These are phyloP conservation scores for Sclerotinia glacialis DNA, from an alignment of 2,329 filamentous ascomycete genomes.

Conservation along the genomic window DNA sequence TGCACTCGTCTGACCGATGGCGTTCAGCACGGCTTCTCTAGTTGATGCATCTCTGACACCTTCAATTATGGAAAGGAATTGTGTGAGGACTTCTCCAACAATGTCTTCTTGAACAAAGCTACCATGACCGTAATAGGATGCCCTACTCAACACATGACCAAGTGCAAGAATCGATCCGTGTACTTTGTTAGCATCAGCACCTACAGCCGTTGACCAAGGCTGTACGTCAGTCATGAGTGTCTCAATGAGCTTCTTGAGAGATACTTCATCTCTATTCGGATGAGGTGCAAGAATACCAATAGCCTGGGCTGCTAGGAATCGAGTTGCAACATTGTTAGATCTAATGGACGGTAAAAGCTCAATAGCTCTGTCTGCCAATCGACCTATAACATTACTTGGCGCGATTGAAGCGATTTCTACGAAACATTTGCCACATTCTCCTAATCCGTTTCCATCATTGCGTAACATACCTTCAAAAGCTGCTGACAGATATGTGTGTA, in stretches of 20 bases:
- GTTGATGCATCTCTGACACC: slow-evolving; percentile 54
- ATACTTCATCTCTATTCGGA: slow-evolving; percentile 44
- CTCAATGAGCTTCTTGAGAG: slow-evolving; percentile 45
- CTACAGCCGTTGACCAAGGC: slow-evolving; percentile 54
- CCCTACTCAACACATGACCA: slow-evolving; percentile 56
- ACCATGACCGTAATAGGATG: slow-evolving; percentile 48
- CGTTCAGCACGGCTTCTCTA: slow-evolving; percentile 54
- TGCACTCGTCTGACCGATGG: slow-evolving; percentile 60
- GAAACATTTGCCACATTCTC: slow-evolving; percentile 52
- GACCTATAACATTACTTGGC: slow-evolving; percentile 51
- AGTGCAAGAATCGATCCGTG: slow-evolving; percentile 60
- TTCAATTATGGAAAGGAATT: slow-evolving; percentile 51
- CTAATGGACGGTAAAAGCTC: slow-evolving; percentile 59
- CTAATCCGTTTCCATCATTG: slow-evolving; percentile 42
- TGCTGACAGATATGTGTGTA: slow-evolving; percentile 50
- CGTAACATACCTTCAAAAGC: slow-evolving; percentile 57
- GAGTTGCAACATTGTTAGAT: slow-evolving; percentile 69
- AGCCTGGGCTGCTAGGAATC: slow-evolving; percentile 64
- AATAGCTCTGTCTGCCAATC: slow-evolving; percentile 48
- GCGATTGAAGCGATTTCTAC: slow-evolving; percentile 52
- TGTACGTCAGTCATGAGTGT: slow-evolving; percentile 48
- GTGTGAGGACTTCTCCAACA: slow-evolving; percentile 44
- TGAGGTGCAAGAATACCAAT: slow-evolving; percentile 78
- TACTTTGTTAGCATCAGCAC: slow-evolving; percentile 55
- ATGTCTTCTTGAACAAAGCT: slow-evolving; percentile 40